Conservation (phyloP, 2,329 filamentous ascomycete genomes). For the Sclerotinia spermophila region DNA sequence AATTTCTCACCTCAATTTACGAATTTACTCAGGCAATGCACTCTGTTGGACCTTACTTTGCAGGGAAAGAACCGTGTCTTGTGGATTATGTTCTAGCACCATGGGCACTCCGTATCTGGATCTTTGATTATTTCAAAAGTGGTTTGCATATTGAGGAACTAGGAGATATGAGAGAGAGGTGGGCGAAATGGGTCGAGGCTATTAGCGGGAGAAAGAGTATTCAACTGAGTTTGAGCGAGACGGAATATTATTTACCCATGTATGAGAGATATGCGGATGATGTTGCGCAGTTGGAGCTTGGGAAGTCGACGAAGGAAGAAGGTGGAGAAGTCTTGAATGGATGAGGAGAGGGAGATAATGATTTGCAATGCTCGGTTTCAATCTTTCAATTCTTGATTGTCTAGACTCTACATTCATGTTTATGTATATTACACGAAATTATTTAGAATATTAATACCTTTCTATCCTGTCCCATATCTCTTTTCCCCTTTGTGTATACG, state of each 20-base stretch:
- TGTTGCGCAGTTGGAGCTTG: constrained; percentile 58
- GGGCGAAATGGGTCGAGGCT: constrained; percentile 61
- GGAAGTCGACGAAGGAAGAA: constrained; percentile 60
- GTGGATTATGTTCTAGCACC: constrained; percentile 70
- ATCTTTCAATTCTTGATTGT: neutral
- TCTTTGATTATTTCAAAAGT: constrained; percentile 73
- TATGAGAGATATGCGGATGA: constrained; percentile 67
- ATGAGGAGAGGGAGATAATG: neutral
- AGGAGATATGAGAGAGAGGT: constrained; percentile 60
- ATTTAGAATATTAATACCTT: neutral
- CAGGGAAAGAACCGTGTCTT: constrained; percentile 59
- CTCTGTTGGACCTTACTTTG: constrained; percentile 60
- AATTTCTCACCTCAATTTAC: constrained; percentile 57
- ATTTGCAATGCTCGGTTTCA: too few species aligned
- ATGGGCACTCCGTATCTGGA: constrained; percentile 68
- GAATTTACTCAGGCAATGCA: constrained; percentile 62
- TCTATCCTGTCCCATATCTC: neutral
- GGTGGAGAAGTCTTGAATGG: constrained; percentile 56
- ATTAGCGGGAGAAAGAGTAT: constrained; percentile 59
- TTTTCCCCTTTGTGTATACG: neutral
- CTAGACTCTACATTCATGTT: neutral
- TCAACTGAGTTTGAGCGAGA: constrained; percentile 63
- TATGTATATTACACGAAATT: neutral
- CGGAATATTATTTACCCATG: constrained; percentile 62
- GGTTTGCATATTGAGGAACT: constrained; percentile 45